Base-by-base conservation (phyloP, 2,329 filamentous ascomycete species). In the Sporothrix brunneoviolacea region DNA sequence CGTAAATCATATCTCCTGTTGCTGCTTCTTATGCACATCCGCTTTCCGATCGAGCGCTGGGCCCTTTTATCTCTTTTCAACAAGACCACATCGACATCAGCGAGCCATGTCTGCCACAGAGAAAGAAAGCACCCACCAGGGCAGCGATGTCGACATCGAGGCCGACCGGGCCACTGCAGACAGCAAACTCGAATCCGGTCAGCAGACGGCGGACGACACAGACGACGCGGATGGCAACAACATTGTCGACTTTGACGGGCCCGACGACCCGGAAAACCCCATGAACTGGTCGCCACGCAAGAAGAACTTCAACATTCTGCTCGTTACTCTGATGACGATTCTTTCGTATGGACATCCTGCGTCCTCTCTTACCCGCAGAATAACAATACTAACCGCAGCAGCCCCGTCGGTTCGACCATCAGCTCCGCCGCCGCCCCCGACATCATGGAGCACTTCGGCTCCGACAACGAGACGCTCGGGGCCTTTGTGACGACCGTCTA, bases 401-500 rank as follows among this genome's bases (percentile, higher is more conserved):
- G 36, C 3, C 35, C 36, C 35, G 19, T 21, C 40, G 48, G 38
- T 22, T 55, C 51, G 4, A 54, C 73, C 19, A 86, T 86, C 68
- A 84, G 88, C 58, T 83, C 83, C 0, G 84, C 84, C 0, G 83
- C 77, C 5, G 78, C 87, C 0, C 76, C 79, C 0, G 66, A 79
- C 3, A 69, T 88, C 0, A 77, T 86, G 72, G 48, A 58, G 6
- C 81, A 86, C 19, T 88, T 88, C 60, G 51, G 73, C 24, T 75
- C 70, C 4, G 68, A 64, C 28, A 79, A 71, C 49, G 61, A 62
- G 3, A 65, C 74, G 40, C 68, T 87, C 1, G 76, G 74, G 0
- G 74, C 80, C 0, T 82, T 89, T 44, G 80, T 84, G 50, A 80
- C 88, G 1, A 84, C 81, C 0, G 75, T 86, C 22, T 84, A 83